A percentile compares a stretch with the other conserved stretches of the same genome.
Conservation (phyloP, 371 early-diverging fungal species). For the Funneliformis caledonium region DNA sequence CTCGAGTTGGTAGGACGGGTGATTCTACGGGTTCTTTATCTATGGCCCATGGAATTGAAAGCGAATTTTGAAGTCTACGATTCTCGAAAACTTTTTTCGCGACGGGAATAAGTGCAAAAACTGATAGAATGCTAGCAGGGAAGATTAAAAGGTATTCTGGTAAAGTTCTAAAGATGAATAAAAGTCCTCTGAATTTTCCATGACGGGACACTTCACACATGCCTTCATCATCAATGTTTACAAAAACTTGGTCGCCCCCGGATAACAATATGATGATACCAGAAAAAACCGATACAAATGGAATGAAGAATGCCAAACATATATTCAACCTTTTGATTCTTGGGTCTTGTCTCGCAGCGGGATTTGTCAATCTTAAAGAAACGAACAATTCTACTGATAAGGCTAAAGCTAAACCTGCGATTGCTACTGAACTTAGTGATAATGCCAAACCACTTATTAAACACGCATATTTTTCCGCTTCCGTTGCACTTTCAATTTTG, state of each 20-base stretch:
- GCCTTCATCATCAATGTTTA: neutral
- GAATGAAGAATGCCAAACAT: neutral
- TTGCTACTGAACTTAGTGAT: slow-evolving; percentile 3
- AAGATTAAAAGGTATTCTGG: slow-evolving; percentile 16
- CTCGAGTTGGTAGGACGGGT: neutral
- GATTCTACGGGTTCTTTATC: neutral
- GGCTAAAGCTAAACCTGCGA: slow-evolving; percentile 10
- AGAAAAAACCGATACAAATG: neutral
- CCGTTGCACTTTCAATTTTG: neutral
- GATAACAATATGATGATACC: neutral
- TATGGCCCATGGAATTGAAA: neutral
- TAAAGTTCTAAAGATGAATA: slow-evolving; percentile 13
- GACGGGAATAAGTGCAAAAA: slow-evolving; percentile 21
- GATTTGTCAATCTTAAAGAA: slow-evolving; percentile 1
- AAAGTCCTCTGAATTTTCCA: neutral
- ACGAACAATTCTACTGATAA: slow-evolving; percentile 24
- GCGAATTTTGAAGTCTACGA: neutral
- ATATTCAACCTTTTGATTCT: slow-evolving; percentile 14
- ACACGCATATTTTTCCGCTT: neutral
- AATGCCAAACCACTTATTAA: slow-evolving; percentile 9
- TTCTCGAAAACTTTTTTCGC: slow-evolving; percentile 13
- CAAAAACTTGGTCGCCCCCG: neutral
- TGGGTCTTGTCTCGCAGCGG: neutral
- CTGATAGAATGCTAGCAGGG: slow-evolving; percentile 21
- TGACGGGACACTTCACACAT: slow-evolving; percentile 21